Evolutionary conservation across 1,284 basidiomycete genomes (phyloP).

Genomic region (Ceratobasidium sp.): DNA sequence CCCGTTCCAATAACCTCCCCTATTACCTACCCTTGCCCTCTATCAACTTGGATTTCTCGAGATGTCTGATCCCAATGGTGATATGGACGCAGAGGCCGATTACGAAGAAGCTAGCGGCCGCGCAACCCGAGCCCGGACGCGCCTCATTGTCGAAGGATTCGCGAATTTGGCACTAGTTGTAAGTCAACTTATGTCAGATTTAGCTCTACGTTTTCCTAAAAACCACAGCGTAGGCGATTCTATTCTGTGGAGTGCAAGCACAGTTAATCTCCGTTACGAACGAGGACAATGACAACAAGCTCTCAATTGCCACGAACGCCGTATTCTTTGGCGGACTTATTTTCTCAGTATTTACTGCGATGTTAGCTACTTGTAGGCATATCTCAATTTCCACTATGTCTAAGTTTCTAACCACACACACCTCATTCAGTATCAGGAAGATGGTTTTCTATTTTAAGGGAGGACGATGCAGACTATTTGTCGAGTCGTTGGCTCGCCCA

Average conservation of each 20-base stretch:
- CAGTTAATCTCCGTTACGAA: conserved; percentile 37
- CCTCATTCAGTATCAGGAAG: conserved; percentile 21
- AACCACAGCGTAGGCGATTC: conserved; percentile 13
- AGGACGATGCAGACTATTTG: conserved; percentile 40
- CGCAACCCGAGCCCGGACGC: conserved; percentile 33
- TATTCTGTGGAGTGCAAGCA: conserved; percentile 42
- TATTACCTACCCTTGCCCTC: no score
- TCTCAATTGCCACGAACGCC: conserved; percentile 32
- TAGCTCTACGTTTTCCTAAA: conserved; percentile 2
- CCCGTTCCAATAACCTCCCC: no score
- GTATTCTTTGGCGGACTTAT: conserved; percentile 40
- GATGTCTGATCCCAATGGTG: no score
- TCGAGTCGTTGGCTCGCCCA: conserved; percentile 39
- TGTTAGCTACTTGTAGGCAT: conserved; percentile 23
- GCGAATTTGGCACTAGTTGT: conserved; percentile 40
- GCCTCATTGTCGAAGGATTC: conserved; percentile 36
- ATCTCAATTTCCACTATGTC: conserved; percentile 16
- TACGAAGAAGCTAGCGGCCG: conserved; percentile 24
- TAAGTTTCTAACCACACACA: not conserved
- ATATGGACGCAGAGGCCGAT: no score
- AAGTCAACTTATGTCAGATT: not conserved
- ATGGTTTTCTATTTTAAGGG: conserved; percentile 43
- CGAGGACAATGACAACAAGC: conserved; percentile 7
- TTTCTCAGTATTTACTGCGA: conserved; percentile 32
- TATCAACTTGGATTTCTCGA: no score